phyloP scores from a whole-genome alignment of 352 stramenopile species.

The Pythium apleroticum region DNA sequence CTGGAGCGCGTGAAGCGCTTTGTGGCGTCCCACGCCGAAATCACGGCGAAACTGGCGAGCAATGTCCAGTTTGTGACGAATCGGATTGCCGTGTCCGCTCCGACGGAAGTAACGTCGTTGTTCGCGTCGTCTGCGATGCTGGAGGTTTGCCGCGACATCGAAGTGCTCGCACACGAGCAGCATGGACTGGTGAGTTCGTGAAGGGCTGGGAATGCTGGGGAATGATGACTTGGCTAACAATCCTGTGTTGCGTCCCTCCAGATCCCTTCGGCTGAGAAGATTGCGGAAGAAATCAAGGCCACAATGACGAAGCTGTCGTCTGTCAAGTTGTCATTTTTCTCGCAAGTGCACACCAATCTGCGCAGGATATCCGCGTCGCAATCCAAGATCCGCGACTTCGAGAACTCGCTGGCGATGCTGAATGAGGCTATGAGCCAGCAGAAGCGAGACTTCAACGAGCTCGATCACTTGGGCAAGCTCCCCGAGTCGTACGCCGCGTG shows the following conservation, averaged over 20 bases:
- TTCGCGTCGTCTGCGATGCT: constrained; percentile 74
- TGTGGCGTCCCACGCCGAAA: constrained; percentile 44
- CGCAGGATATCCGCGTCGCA: constrained; percentile 76
- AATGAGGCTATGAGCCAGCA: constrained; percentile 70
- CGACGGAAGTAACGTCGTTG: constrained; percentile 64
- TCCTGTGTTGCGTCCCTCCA: constrained; percentile 25
- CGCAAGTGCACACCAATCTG: constrained; percentile 56
- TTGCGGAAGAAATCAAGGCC: constrained; percentile 56
- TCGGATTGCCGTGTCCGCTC: constrained; percentile 61
- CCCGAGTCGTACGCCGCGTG: constrained; percentile 81
- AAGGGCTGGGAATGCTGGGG: too few species aligned
- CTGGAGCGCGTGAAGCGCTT: constrained; percentile 55
- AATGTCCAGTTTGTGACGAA: constrained; percentile 68
- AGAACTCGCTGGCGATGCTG: constrained; percentile 82
- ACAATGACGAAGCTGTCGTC: constrained; percentile 56
- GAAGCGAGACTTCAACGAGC: constrained; percentile 85
- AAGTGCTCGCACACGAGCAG: constrained; percentile 76
- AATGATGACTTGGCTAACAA: constrained; percentile 1
- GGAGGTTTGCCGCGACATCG: constrained; percentile 81
- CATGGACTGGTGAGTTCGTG: constrained; percentile 65
- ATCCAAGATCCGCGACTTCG: constrained; percentile 89
- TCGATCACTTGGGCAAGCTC: constrained; percentile 82
- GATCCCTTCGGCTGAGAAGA: constrained; percentile 67
- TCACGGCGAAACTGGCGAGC: constrained; percentile 60
- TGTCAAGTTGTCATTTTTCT: constrained; percentile 54